Base-by-base conservation (phyloP, 331 rosid species). In the Ulmus americana region DNA sequence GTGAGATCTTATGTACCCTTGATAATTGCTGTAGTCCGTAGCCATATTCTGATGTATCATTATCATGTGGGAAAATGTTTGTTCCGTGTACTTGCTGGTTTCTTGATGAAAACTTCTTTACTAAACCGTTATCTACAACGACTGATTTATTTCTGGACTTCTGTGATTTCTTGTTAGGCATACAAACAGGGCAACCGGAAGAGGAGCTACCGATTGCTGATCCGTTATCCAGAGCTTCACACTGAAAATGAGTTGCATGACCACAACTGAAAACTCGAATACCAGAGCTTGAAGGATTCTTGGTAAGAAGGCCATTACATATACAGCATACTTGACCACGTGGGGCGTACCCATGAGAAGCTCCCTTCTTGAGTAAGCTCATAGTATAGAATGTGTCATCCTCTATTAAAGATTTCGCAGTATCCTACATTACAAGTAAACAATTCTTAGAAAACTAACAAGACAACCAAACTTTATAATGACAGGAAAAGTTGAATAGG, bases 371-470 rank as follows among this genome's bases (percentile, higher is more conserved):
- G 67, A 92, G 95, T 75, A 92, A 70, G 74, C 79, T 87, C 97
- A 92, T 87, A 6, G 90, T 92, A 75, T 92, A 89, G 78, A 85
- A 92, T 7, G 91, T 75, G 72, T 92, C 98, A 74, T 92, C 97
- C 77, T 92, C 97, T 67, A 92, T 89, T 79, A 92, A 76, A 59
- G 98, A 86, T 80, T 83, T 92, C 70, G 98, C 97, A 52, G 98
- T 80, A 67, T 92, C 97, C 98, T 92, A 64, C 63, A 69, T 35
- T 59, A 35, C 16, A 69, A 68, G 15, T 10, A 59, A 20, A 46
- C 5, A 57, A 10, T 48, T 11, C 14, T 48, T 11, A 28, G 35
- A 28, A 28, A 28, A 28, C 35, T 28, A 28, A 2, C 4, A 28
- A 28, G 35, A 28, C 0, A 3, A 2, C 35, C 35, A 2, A 28